Base-by-base conservation (phyloP, 2,329 filamentous ascomycete genomes). In the Hypoxylon sp. region DNA sequence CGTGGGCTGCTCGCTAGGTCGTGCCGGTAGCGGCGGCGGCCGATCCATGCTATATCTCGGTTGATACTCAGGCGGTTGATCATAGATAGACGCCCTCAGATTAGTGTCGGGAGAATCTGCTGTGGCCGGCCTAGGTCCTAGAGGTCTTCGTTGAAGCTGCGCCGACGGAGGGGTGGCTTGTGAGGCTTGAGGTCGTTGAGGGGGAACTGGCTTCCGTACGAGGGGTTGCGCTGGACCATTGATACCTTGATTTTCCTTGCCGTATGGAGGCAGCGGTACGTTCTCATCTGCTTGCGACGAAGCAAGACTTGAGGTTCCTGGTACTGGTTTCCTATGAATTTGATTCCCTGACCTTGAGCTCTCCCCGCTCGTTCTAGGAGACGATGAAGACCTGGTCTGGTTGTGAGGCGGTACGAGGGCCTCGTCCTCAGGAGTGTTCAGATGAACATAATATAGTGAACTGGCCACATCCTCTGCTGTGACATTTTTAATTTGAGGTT, bases 401-500 rank as follows among this genome's bases (percentile, higher is more conserved):
- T 72, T 71, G 8, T 75, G 75, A 65, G 57, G 62, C 12, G 63
- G 60, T 33, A 71, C 71, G 14, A 81, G 76, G 30, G 80, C 75
- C 28, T 77, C 78, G 64, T 92, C 87, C 38, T 87, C 83, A 2
- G 87, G 85, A 1, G 85, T 83, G 63, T 93, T 86, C 38, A 96
- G 86, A 78, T 98, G 95, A 55, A 97, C 82, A 76, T 96, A 98
- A 80, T 98, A 99, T 4, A 99, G 84, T 12, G 91, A 97, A 72
- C 89, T 93, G 59, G 91, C 88, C 50, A 99, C 90, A 75, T 97
- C 95, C 76, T 94, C 90, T 45, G 87, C 89, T 0, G 93, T 96
- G 68, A 99, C 93, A 64, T 93, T 95, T 77, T 96, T 97, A 42
- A 91, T 85, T 53, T 92, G 89, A 1, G 96, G 96, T 76, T 97